Percentiles rank a stretch among this genome's conserved stretches.
These are phyloP conservation scores for Penicillium flavigenum DNA, from an alignment of 495 filamentous ascomycete genomes.

Conservation along the genomic window DNA sequence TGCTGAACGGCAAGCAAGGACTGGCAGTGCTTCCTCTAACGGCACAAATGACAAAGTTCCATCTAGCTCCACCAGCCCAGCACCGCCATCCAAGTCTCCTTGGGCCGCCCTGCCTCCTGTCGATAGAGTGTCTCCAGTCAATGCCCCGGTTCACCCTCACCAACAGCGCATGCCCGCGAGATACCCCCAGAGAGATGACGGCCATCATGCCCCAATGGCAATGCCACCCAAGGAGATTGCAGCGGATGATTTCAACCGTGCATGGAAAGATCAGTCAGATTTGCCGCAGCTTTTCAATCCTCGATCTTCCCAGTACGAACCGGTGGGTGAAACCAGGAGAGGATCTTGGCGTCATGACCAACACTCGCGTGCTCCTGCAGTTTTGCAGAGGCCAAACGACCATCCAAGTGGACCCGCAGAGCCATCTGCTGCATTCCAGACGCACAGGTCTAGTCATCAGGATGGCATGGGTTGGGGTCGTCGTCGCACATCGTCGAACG, in stretches of 20 bases:
- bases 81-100: constrained; percentile 79
- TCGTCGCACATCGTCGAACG: constrained; percentile 87
- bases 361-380: constrained; percentile 67
- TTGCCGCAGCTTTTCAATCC: constrained; percentile 84
- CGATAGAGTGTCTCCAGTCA: constrained; percentile 72
- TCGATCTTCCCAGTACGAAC: constrained; percentile 90
- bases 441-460: constrained; percentile 64
- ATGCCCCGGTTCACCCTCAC: constrained; percentile 42
- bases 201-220: constrained; percentile 24
- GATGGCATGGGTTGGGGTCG: constrained; percentile 69
- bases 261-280: constrained; percentile 71
- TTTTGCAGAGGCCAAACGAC: constrained; percentile 70
- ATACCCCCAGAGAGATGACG: constrained; percentile 38
- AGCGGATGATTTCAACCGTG: constrained; percentile 89
- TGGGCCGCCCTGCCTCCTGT: constrained; percentile 87
- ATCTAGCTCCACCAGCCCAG: constrained; percentile 75
- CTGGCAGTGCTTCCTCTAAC: constrained; percentile 59
- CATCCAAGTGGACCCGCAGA: constrained; percentile 75
- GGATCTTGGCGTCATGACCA: constrained; percentile 65
- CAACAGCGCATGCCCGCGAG: constrained; percentile 29
- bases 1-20: constrained; percentile 52
- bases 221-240: constrained; percentile 76
- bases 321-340: constrained; percentile 72
- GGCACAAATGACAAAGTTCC: constrained; percentile 73
- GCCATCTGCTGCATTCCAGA: constrained; percentile 89